A percentile compares a stretch with the other conserved stretches of the same genome.
Conservation (phyloP, 768 basidiomycete species). For the Tylopilus vinaceipallidus region DNA sequence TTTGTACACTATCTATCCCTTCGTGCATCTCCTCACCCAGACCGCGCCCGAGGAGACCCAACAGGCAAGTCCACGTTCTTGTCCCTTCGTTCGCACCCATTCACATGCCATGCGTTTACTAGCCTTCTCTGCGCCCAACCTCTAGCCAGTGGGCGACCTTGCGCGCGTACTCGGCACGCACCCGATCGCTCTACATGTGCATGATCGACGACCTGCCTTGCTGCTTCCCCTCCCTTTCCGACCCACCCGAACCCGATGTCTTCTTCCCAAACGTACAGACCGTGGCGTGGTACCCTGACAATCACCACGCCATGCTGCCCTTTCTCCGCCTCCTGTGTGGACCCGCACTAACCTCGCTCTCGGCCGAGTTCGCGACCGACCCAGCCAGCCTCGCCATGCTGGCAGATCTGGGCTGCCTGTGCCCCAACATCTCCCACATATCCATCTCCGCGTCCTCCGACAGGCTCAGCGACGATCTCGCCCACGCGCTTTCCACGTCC, state of each 20-base stretch:
- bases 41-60: neutral
- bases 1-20: conserved; percentile 21
- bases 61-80: conserved; percentile 9
- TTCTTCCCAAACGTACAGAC: conserved; percentile 25
- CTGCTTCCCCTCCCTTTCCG: conserved; percentile 10
- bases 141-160: conserved; percentile 18
- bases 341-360: conserved; percentile 17
- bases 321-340: conserved; percentile 26
- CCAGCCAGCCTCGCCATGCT: conserved; percentile 14
- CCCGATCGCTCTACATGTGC: conserved; percentile 21
- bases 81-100: too few species aligned
- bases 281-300: conserved; percentile 23
- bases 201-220: conserved; percentile 18
- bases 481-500: conserved; percentile 16
- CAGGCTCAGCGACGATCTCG: conserved; percentile 6
- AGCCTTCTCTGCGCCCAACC: neutral
- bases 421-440: conserved; percentile 22
- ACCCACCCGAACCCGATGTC: conserved; percentile 8
- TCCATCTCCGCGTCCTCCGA: conserved; percentile 12
- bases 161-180: conserved; percentile 19
- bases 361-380: conserved; percentile 20
- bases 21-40: conserved; percentile 16
- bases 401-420: conserved; percentile 8
- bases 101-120: neutral
- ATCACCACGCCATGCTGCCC: conserved; percentile 18